Percentiles rank a stretch among this genome's conserved stretches.
phyloP scores from a whole-genome alignment of 306 rosid genomes.

The Vigna reflexopilosa region DNA sequence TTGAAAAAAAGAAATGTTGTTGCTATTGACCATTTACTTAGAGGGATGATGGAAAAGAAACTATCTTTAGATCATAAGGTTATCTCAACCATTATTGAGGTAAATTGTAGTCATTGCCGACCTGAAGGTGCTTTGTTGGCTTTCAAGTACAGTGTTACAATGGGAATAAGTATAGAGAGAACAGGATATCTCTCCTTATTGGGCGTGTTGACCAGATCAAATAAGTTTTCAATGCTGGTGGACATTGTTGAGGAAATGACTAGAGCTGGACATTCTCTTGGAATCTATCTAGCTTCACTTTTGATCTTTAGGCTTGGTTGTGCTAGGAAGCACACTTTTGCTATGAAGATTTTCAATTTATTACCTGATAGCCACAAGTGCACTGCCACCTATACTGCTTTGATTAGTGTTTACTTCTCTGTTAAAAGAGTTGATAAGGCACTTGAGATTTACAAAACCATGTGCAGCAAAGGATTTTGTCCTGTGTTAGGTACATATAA shows the following conservation, averaged over 20 bases:
- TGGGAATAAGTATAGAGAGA: slow-evolving; percentile 57
- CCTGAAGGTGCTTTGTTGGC: slow-evolving; percentile 73
- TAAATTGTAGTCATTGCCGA: slow-evolving; percentile 58
- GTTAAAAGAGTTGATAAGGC: slow-evolving; percentile 68
- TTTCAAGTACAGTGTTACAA: slow-evolving; percentile 59
- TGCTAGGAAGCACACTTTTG: slow-evolving; percentile 64
- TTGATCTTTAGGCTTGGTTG: slow-evolving; percentile 66
- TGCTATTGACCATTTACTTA: slow-evolving; percentile 64
- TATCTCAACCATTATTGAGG: slow-evolving; percentile 66
- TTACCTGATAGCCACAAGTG: slow-evolving; percentile 74
- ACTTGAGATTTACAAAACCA: slow-evolving; percentile 59
- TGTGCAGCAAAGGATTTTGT: slow-evolving; percentile 60
- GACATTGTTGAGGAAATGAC: slow-evolving; percentile 63
- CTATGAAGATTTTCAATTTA: slow-evolving; percentile 60
- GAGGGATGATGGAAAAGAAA: slow-evolving; percentile 57
- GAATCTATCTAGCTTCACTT: slow-evolving; percentile 65
- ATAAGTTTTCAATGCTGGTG: slow-evolving; percentile 54
- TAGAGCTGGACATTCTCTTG: slow-evolving; percentile 71
- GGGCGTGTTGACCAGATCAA: slow-evolving; percentile 67
- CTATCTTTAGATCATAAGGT: slow-evolving; percentile 51
- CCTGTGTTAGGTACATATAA: slow-evolving; percentile 72
- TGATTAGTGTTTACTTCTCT: slow-evolving; percentile 68
- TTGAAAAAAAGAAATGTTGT: slow-evolving; percentile 63
- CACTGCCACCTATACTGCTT: slow-evolving; percentile 78
- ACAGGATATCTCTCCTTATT: slow-evolving; percentile 64